Base-by-base conservation (phyloP, 2,329 filamentous ascomycete genomes). In the Hypoxylon sp. region DNA sequence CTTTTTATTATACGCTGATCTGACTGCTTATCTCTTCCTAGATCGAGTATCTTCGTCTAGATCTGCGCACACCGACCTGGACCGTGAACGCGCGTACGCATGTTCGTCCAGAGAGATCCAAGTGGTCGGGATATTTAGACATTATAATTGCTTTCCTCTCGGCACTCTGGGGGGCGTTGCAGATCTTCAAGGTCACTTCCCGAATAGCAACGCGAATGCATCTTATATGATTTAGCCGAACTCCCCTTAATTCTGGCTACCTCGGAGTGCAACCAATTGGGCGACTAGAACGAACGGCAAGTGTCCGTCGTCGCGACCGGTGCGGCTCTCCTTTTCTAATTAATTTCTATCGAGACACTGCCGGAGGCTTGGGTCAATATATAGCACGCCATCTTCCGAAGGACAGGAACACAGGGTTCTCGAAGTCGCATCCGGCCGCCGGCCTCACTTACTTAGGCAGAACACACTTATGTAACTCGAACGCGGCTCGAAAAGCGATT, bases 181-280 rank as follows among this genome's bases (percentile, higher is more conserved):
- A 67, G 64, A 67, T 67, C 55, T 50, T 60, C 63, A 67, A 54
- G 55, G 39, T 50, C 43, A 41, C 21, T 67, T 62, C 41, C 63
- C 23, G 3, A 62, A 46, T 37, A 51, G 50, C 19, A 56, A 41
- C 12, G 5, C 12, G 53, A 46, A 23, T 21, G 58, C 50, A 50
- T 61, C n/a, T 27, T 59, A 27, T 56, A 59, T 39, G 39, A 69
- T 67, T 69, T 69, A 69, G 61, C 67, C 64, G 63, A 63, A 45
- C 54, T 50, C 54, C 54, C 58, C 61, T 60, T 32, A 53, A 56
- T 65, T 66, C 55, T 61, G 59, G 66, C 66, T 62, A 37, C 59
- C 34, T 61, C 51, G 54, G 63, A 27, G 55, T 63, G 58, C 56
- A 63, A 61, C 59, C 55, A 66, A 63, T 47, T 63, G 45, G n/a